Percentiles rank a stretch among this genome's conserved stretches.
phyloP scores from a whole-genome alignment of 176 grass and related monocot genomes.

The Poa pratensis region DNA sequence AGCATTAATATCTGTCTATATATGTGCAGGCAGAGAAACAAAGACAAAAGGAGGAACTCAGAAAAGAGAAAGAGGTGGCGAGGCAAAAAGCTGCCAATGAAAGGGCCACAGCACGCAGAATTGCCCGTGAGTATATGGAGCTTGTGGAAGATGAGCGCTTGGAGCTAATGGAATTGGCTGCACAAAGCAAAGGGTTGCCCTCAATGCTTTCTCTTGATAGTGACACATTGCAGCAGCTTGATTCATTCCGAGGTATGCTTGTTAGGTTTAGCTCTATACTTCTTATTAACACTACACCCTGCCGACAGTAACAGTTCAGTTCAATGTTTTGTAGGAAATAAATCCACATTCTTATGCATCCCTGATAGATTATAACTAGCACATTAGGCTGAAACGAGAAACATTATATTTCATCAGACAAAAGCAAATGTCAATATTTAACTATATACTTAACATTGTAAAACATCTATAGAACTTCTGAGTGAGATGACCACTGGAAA shows the following conservation, averaged over 20 bases:
- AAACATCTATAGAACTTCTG: background rate
- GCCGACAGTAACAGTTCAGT: background rate
- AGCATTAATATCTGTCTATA: conserved; percentile 22
- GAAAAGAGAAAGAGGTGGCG: conserved; percentile 87
- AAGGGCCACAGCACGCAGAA: conserved; percentile 94
- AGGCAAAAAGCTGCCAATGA: conserved; percentile 85
- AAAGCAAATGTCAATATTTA: too few species aligned
- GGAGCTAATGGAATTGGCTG: conserved; percentile 96
- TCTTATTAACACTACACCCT: background rate
- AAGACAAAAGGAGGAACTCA: conserved; percentile 92
- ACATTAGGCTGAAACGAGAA: background rate
- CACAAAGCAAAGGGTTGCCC: conserved; percentile 77
- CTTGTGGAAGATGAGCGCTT: conserved; percentile 93
- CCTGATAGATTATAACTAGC: conserved; percentile 10
- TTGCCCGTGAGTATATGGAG: conserved; percentile 93
- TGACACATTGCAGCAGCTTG: conserved; percentile 83
- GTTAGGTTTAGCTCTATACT: conserved; percentile 20
- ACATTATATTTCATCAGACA: background rate
- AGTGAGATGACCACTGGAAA: background rate
- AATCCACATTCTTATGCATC: conserved; percentile 29
- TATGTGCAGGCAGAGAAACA: conserved; percentile 79
- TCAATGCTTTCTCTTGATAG: conserved; percentile 87
- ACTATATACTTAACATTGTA: background rate
- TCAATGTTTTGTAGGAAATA: conserved; percentile 24
- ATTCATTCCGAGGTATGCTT: conserved; percentile 81